Evolutionary conservation across 2,329 filamentous ascomycete species (phyloP).

Genomic region (Claviceps purpurea): DNA sequence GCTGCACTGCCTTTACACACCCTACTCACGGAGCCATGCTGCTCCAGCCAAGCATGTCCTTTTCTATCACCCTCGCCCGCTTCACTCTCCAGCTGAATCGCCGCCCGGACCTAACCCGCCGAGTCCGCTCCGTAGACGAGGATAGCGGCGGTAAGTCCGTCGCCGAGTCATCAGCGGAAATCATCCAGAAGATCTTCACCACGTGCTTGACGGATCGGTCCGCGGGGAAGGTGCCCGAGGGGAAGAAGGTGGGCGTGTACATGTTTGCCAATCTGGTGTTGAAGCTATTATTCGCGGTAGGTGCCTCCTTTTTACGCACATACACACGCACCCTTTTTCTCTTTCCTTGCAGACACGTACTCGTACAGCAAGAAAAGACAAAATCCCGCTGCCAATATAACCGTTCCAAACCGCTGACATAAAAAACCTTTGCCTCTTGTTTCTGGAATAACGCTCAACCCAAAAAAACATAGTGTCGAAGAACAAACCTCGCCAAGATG

Average conservation of each 20-base stretch:
- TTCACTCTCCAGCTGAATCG: conserved; percentile 77
- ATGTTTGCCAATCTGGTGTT: conserved; percentile 83
- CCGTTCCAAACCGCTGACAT: background rate
- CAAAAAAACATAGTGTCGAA: conserved; percentile 45
- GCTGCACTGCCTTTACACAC: conserved; percentile 69
- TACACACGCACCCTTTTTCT: background rate
- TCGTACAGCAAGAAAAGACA: background rate
- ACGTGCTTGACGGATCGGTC: conserved; percentile 75
- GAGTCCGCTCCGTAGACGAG: conserved; percentile 46
- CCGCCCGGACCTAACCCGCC: conserved; percentile 60
- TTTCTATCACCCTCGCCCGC: conserved; percentile 67
- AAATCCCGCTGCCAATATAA: background rate
- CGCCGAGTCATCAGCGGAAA: conserved; percentile 77
- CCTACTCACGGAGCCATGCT: conserved; percentile 68
- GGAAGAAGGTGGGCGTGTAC: conserved; percentile 80
- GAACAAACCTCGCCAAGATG: conserved; percentile 71
- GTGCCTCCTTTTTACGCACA: conserved; percentile 10
- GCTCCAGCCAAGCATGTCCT: conserved; percentile 68
- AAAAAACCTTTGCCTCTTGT: background rate
- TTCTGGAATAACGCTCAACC: background rate
- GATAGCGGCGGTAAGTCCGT: conserved; percentile 61
- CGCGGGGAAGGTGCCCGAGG: conserved; percentile 57
- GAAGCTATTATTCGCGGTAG: conserved; percentile 71
- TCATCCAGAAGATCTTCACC: conserved; percentile 81
- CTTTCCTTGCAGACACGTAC: background rate